Evolutionary conservation across 257 asterid genomes (phyloP).

Genomic region (Ilex asprella): DNA sequence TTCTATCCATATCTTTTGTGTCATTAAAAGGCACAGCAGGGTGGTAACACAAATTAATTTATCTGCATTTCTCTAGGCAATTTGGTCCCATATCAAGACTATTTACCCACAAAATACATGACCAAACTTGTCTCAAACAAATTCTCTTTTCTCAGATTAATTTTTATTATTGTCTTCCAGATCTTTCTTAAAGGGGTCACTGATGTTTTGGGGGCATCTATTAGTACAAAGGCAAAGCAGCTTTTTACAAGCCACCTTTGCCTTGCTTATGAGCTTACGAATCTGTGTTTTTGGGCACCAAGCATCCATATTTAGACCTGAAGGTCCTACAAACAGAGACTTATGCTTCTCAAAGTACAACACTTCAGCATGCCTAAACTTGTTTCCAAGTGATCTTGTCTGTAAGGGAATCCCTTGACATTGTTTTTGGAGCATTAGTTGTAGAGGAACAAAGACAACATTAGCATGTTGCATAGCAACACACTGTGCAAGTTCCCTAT

Average conservation of each 20-base stretch:
- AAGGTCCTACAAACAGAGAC: too few species aligned
- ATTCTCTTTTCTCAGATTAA: not conserved
- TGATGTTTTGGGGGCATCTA: slow-evolving; percentile 8
- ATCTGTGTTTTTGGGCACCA: too few species aligned
- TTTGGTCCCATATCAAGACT: not conserved
- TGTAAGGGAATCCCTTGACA: too few species aligned
- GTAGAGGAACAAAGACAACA: too few species aligned
- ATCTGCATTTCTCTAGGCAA: slow-evolving; percentile 7
- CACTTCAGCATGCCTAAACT: too few species aligned
- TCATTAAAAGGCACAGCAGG: slow-evolving; percentile 19
- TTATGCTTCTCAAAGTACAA: too few species aligned
- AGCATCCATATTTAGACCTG: too few species aligned
- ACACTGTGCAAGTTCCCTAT: too few species aligned
- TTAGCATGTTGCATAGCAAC: too few species aligned
- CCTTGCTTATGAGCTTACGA: slow-evolving; percentile 4
- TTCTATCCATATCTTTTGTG: slow-evolving; percentile 14
- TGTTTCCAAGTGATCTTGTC: too few species aligned
- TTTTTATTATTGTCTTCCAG: slow-evolving; percentile 9
- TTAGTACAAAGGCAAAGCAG: slow-evolving; percentile 8
- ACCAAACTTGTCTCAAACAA: slow-evolving; percentile 24
- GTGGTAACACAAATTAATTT: slow-evolving; percentile 5
- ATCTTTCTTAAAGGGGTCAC: slow-evolving; percentile 9
- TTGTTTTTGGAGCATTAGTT: too few species aligned
- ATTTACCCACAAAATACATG: slow-evolving; percentile 1
- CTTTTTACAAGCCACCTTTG: slow-evolving; percentile 18